Evolutionary conservation across 192 early-diverging fungal species (phyloP).

Genomic region (Bifiguratus adelaidae): DNA sequence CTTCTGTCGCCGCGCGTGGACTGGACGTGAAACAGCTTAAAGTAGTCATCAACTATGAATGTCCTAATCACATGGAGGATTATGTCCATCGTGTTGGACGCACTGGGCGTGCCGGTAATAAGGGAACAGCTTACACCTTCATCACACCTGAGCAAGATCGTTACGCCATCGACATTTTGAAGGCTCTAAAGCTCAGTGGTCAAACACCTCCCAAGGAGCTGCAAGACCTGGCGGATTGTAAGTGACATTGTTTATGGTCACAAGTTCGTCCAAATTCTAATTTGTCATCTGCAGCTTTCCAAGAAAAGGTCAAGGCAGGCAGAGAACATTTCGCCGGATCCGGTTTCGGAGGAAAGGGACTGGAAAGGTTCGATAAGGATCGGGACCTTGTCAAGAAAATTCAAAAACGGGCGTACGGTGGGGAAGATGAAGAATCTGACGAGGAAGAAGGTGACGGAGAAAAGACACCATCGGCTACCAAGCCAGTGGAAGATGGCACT

Average conservation of each 20-base stretch:
- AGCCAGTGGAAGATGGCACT: too few species aligned
- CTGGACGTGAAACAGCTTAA: constrained; percentile 91
- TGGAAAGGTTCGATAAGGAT: constrained; percentile 89
- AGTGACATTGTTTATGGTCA: constrained; percentile 1
- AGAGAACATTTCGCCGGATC: constrained; percentile 53
- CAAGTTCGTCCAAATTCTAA: neutral
- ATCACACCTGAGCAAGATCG: constrained; percentile 90
- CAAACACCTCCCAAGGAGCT: constrained; percentile 67
- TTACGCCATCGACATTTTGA: constrained; percentile 85
- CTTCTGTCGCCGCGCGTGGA: constrained; percentile 91
- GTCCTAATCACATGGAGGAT: constrained; percentile 97
- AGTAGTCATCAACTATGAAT: constrained; percentile 93
- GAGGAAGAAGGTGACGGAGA: constrained; percentile 48
- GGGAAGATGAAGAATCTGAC: constrained; percentile 52
- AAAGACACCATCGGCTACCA: too few species aligned
- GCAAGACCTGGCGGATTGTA: constrained; percentile 60
- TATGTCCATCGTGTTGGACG: constrained; percentile 97
- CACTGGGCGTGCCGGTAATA: constrained; percentile 96
- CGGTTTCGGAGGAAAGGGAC: constrained; percentile 96
- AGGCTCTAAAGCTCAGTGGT: constrained; percentile 74
- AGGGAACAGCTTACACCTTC: constrained; percentile 94
- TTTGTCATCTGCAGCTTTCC: constrained; percentile 34
- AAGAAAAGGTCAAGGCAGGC: constrained; percentile 70
- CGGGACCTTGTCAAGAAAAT: constrained; percentile 82
- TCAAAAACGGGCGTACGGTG: constrained; percentile 75